These are phyloP conservation scores for Neotropicomus parvogracilis DNA, from an alignment of 1,284 basidiomycete species.

Conservation along the genomic window DNA sequence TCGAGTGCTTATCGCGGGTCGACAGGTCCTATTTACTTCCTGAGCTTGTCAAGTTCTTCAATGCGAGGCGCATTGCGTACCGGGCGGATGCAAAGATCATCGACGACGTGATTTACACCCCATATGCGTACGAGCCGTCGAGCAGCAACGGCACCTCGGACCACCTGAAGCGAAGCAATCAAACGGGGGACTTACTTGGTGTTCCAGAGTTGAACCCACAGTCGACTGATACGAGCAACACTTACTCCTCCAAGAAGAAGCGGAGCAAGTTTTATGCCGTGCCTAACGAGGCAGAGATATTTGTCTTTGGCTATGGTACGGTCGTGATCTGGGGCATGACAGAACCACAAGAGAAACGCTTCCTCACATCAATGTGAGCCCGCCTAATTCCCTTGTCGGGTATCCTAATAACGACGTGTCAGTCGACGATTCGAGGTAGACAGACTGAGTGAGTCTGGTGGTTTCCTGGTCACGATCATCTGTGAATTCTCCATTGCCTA, in stretches of 20 bases:
- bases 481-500: conserved; percentile 31
- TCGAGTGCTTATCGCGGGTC: background rate
- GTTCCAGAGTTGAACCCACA: conserved; percentile 57
- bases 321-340: conserved; percentile 99
- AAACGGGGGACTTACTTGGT: conserved; percentile 67
- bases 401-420: conserved; percentile 17
- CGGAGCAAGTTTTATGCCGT: conserved; percentile 64
- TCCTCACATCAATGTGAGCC: conserved; percentile 82
- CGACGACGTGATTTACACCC: conserved; percentile 81
- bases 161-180: conserved; percentile 16
- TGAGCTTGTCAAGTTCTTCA: conserved; percentile 85
- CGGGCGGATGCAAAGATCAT: conserved; percentile 80
- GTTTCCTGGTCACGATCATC: conserved; percentile 5
- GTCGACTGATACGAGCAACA: conserved; percentile 32
- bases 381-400: background rate
- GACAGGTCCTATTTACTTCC: conserved; percentile 82
- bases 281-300: conserved; percentile 80
- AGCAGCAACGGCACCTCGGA: conserved; percentile 25
- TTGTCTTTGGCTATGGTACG: conserved; percentile 90
- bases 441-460: conserved; percentile 57
- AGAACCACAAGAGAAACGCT: conserved; percentile 84
- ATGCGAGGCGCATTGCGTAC: conserved; percentile 76
- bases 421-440: conserved; percentile 94
- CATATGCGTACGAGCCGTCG: conserved; percentile 65
- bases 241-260: conserved; percentile 41